phyloP scores from a whole-genome alignment of 306 rosid species.

The Hippophae gyantsensis region DNA sequence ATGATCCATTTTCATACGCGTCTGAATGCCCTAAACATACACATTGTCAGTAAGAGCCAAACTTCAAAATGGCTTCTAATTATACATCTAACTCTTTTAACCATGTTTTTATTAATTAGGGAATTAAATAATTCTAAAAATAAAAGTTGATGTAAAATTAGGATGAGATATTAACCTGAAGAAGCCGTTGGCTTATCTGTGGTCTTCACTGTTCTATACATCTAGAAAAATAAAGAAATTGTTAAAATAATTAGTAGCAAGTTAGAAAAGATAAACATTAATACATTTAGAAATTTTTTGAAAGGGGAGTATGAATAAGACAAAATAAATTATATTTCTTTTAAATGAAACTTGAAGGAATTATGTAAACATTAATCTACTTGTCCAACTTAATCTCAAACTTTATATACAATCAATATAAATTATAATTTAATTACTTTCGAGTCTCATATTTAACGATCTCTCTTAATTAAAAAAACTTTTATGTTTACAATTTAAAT shows the following conservation, averaged over 20 bases:
- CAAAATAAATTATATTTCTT: no score
- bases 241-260: neutral
- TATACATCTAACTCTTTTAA: neutral
- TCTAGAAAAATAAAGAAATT: conserved; percentile 33
- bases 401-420: no score
- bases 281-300: no score
- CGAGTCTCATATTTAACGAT: no score
- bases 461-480: no score
- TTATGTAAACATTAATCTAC: no score
- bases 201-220: conserved; percentile 96
- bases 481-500: no score
- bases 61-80: neutral
- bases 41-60: neutral
- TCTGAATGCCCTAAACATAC: conserved; percentile 54
- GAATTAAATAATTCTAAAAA: neutral
- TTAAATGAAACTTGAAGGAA: no score
- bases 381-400: no score
- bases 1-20: conserved; percentile 74
- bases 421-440: no score
- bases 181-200: conserved; percentile 83
- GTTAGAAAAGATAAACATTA: no score
- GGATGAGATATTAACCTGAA: conserved; percentile 42
- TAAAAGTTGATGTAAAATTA: neutral
- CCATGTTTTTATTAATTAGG: neutral
- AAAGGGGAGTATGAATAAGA: no score